A percentile compares a stretch with the other conserved stretches of the same genome.
These are phyloP conservation scores for Acer negundo DNA, from an alignment of 345 rosid species.

Conservation along the genomic window DNA sequence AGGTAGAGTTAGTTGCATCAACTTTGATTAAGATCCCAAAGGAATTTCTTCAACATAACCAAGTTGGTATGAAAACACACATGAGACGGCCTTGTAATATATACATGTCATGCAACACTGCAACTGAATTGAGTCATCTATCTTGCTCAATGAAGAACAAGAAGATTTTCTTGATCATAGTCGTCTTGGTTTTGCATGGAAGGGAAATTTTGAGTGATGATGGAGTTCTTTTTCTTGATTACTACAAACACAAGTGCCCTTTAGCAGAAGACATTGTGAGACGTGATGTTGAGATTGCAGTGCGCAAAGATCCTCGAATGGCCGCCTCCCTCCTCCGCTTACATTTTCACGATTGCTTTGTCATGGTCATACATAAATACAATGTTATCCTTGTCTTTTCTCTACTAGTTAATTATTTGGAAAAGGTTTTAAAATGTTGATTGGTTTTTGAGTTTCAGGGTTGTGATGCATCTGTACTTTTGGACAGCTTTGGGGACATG, in stretches of 20 bases:
- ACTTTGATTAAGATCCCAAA: conserved; percentile 33
- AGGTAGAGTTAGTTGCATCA: conserved; percentile 47
- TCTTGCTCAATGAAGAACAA: conserved; percentile 31
- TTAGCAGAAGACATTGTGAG: conserved; percentile 65
- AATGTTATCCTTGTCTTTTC: not conserved
- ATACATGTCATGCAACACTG: not conserved
- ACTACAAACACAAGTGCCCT: conserved; percentile 80
- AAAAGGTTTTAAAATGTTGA: not conserved
- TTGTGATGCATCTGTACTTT: conserved; percentile 70
- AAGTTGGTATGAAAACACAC: conserved; percentile 35
- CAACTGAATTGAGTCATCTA: not conserved
- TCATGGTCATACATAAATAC: conserved; percentile 42
- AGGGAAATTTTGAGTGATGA: conserved; percentile 20
- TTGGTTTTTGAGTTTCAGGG: conserved; percentile 42
- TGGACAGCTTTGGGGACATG: conserved; percentile 60
- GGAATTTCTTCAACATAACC: conserved; percentile 18
- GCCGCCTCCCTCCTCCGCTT: conserved; percentile 84
- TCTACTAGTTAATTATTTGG: not conserved
- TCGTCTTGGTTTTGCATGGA: conserved; percentile 31
- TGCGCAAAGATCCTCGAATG: conserved; percentile 69
- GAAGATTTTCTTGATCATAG: conserved; percentile 16
- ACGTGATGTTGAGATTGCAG: conserved; percentile 52
- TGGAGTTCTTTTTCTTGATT: conserved; percentile 45
- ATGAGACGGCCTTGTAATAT: conserved; percentile 12
- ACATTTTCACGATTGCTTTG: conserved; percentile 89